Percentiles rank a stretch among this genome's conserved stretches.
phyloP scores from a whole-genome alignment of 2,329 filamentous ascomycete genomes.

The Purpureocillium lavendulum region DNA sequence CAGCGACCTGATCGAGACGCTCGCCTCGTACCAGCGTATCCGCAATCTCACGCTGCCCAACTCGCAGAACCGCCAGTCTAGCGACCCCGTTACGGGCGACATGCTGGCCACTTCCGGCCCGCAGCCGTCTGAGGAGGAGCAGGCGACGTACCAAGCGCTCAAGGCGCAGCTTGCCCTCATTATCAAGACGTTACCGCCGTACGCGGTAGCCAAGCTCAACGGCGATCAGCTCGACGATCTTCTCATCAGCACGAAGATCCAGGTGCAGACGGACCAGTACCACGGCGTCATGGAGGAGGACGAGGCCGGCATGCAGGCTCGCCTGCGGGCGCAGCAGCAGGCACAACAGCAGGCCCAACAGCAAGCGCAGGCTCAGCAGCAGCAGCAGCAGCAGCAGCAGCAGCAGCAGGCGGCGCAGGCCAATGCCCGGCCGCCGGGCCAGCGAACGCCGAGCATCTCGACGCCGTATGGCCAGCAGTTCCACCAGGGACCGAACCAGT shows the following conservation, averaged over 20 bases:
- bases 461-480: conserved; percentile 36
- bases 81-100: conserved; percentile 57
- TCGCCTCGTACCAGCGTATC: conserved; percentile 72
- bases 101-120: conserved; percentile 60
- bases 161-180: conserved; percentile 68
- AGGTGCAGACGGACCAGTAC: conserved; percentile 65
- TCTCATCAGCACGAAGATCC: conserved; percentile 70
- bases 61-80: conserved; percentile 51
- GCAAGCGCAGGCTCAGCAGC: conserved; percentile 13
- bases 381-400: conserved; percentile 16
- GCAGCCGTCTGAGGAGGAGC: conserved; percentile 57
- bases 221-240: conserved; percentile 79
- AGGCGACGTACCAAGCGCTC: conserved; percentile 60
- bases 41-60: conserved; percentile 62
- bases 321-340: conserved; percentile 32
- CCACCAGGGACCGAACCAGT: conserved; percentile 33
- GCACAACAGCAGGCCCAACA: conserved; percentile 8
- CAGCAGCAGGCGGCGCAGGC: conserved; percentile 19
- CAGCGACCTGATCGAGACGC: conserved; percentile 66
- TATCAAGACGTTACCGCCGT: conserved; percentile 69
- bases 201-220: conserved; percentile 77
- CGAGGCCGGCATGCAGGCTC: conserved; percentile 50
- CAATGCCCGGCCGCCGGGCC: conserved; percentile 25
- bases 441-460: conserved; percentile 28
- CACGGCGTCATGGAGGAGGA: conserved; percentile 80